phyloP scores from a whole-genome alignment of 495 filamentous ascomycete species.

The Podospora tetraspora region DNA sequence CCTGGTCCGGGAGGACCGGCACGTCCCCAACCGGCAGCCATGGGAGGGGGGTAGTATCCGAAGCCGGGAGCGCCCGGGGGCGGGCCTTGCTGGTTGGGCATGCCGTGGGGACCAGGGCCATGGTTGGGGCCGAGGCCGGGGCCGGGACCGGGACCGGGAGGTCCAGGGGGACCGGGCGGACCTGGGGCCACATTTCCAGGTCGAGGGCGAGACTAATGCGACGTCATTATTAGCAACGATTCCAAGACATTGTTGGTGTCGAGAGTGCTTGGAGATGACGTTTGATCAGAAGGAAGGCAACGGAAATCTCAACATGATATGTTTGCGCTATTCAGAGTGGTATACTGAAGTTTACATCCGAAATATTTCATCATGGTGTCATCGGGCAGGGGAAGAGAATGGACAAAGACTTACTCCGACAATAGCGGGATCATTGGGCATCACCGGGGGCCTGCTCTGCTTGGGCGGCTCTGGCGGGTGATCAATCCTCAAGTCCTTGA shows the following conservation, averaged over 20 bases:
- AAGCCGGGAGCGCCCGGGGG: constrained; percentile 26
- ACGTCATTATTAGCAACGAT: constrained; percentile 23
- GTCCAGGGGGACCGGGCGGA: constrained; percentile 20
- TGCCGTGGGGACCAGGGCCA: constrained; percentile 9
- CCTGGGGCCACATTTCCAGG: constrained; percentile 32
- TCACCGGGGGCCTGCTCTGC: constrained; percentile 67
- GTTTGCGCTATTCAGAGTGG: constrained; percentile 86
- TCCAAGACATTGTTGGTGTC: constrained; percentile 4
- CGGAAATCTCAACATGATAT: constrained; percentile 88
- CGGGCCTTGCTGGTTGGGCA: constrained; percentile 30
- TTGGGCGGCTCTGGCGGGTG: constrained; percentile 59
- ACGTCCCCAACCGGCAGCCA: constrained; percentile 47
- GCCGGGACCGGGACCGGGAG: constrained; percentile 12
- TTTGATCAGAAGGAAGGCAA: constrained; percentile 98
- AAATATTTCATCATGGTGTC: constrained; percentile 69
- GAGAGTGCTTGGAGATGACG: constrained; percentile 9
- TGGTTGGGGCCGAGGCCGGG: neutral
- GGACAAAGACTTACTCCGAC: constrained; percentile 74
- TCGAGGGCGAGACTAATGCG: constrained; percentile 36
- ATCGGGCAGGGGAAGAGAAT: neutral
- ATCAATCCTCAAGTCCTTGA: constrained; percentile 93
- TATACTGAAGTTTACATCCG: constrained; percentile 71
- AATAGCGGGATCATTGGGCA: constrained; percentile 95
- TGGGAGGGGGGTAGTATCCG: constrained; percentile 44
- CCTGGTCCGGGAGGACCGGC: constrained; percentile 31